Base-by-base conservation (phyloP, 164 flowering plant genomes). In the Liriodendron chinense region DNA sequence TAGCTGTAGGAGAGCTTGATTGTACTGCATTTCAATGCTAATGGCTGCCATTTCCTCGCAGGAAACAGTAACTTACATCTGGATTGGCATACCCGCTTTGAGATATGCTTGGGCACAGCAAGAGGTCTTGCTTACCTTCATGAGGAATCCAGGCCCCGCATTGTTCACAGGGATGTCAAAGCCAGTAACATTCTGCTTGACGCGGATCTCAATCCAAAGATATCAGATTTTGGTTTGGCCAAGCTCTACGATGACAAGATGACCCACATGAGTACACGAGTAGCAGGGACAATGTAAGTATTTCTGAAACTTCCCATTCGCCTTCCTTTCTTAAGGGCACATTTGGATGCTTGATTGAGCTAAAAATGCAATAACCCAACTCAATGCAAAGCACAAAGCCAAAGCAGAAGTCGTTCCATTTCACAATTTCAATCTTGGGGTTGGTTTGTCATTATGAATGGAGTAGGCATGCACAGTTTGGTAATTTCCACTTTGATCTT, bases 131-230 rank as follows among this genome's bases (percentile, higher is more conserved):
- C 95, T 68, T 92, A 91, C 82, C 95, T 92, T 72, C 97, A 91
- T 53, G 94, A 91, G 76, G 95, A 91, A 68, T 91, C 95, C 14
- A 78, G 90, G 66, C 68, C 84, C 25, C 78, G 91, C 25, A 89
- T 92, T 70, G 88, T 92, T 9, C 97, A 91, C 71, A 80, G 97
- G 73, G 97, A 91, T 81, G 90, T 92, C 47, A 92, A 91, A 79
- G 89, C 97, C n/a, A 89, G 94, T 72, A 92, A 92, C 75, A 89
- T 91, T 78, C 83, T 92, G 47, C 91, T 91, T 3, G 92, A 91
- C 66, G 72, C 73, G 1, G 68, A 77, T 8, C 68, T 77, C 21
- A 77, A 68, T 47, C 80, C 80, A 16, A 77, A 77, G 68, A 73
- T 77, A 21, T 77, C 80, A 34, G 80, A 77, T 68, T 77, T 77